Percentiles rank a stretch among this genome's conserved stretches.
Conservation (phyloP, 306 rosid species). For the Begonia masoniana region DNA sequence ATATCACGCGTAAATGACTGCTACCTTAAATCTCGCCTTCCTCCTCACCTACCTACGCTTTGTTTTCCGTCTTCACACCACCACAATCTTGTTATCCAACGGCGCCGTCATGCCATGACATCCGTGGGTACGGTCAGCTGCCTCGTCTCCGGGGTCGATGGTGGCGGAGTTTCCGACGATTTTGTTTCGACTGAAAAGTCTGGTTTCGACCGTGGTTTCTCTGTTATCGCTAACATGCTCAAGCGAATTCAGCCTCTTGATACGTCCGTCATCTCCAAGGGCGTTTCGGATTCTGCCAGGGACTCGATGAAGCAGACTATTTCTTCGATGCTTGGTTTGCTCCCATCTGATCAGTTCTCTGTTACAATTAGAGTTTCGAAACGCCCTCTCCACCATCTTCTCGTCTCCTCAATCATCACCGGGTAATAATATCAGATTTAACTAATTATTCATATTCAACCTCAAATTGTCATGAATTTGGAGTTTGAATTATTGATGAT, state of each 20-base stretch:
- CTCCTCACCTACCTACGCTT: conserved; percentile 15
- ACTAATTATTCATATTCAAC: too few species aligned
- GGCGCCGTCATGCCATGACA: conserved; percentile 13
- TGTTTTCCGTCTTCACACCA: conserved; percentile 3
- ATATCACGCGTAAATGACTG: conserved; percentile 41
- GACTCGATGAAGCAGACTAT: conserved; percentile 97
- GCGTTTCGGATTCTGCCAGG: conserved; percentile 62
- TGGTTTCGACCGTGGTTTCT: conserved; percentile 55
- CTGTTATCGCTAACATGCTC: conserved; percentile 80
- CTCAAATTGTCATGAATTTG: too few species aligned
- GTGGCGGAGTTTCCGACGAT: conserved; percentile 76
- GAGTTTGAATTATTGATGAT: neutral
- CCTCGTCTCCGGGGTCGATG: conserved; percentile 54
- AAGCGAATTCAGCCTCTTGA: conserved; percentile 78
- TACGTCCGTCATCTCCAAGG: conserved; percentile 66
- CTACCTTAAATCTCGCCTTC: conserved; percentile 30
- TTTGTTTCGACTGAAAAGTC: conserved; percentile 69
- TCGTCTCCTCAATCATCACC: conserved; percentile 78
- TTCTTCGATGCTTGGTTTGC: conserved; percentile 81
- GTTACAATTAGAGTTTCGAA: conserved; percentile 49
- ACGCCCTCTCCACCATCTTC: conserved; percentile 63
- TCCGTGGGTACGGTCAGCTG: conserved; percentile 19
- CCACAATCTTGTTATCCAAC: conserved; percentile 4
- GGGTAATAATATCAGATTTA: conserved; percentile 33
- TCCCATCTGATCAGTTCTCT: conserved; percentile 81